Evolutionary conservation across 1,284 basidiomycete genomes (phyloP), one percentile per base, ranked within the genome.

Genomic region (Athelia sp.): DNA sequence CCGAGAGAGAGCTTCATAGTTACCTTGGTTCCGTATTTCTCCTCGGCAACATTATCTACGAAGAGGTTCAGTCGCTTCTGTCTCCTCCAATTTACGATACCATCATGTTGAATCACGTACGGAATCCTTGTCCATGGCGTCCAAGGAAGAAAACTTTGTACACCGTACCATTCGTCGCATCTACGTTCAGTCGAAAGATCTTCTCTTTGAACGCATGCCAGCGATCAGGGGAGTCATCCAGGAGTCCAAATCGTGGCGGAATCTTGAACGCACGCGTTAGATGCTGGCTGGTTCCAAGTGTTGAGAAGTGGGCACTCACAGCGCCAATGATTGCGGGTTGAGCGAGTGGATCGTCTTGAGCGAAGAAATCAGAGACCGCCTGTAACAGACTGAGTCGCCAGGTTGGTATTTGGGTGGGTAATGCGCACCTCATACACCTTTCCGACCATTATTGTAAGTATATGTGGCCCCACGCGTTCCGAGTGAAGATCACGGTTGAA

Each of bases 41-140:
- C 64, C 56, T 86, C 81, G 0, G 73, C 92, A 4, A 87, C 71
- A 52, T 92, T 92, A 63, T 92, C 86, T 89, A 23, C 23, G 8
- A 21, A 40, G 9, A 4, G 36, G n/a, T 9, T 40, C 36, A 40
- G 43, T 11, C 43, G 23, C 43, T 29, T 4, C 26, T n/a, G n/a
- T n/a, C n/a, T n/a, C n/a, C n/a, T n/a, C 32, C 11, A n/a, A 34
- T 34, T 17, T n/a, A 36, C 4, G n/a, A 34, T 38, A 4, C 8
- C 8, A 22, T n/a, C 10, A 44, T 11, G 17, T 23, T 18, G 19
- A 18, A 44, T 44, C 6, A 65, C 74, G 36, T 52, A 75, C 73
- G 75, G 48, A 58, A 70, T 18, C 77, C 78, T 61, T 81, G 65
- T 0, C 78, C 78, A 52, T 80, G 79, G 43, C 78, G 58, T 3